Percentiles rank a stretch among this genome's conserved stretches.
Evolutionary conservation across 352 stramenopile genomes (phyloP).

Genomic region (Pythium diclinum): DNA sequence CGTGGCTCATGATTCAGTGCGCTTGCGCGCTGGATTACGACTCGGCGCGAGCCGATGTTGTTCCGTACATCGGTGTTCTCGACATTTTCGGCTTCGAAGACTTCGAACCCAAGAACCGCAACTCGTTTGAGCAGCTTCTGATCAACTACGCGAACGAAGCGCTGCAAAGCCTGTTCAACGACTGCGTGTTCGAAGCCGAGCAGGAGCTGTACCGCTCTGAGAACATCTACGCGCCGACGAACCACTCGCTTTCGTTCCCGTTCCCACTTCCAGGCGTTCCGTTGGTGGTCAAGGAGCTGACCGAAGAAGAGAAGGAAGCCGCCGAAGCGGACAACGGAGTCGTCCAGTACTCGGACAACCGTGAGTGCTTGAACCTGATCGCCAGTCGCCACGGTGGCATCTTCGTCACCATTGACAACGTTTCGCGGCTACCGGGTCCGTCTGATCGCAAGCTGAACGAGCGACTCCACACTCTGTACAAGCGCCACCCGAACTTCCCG

Average conservation of each 20-base stretch:
- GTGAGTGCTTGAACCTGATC: conserved; percentile 82
- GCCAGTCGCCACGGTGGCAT: conserved; percentile 77
- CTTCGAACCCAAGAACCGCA: conserved; percentile 86
- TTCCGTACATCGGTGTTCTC: conserved; percentile 88
- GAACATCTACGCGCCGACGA: conserved; percentile 80
- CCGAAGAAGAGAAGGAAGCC: conserved; percentile 39
- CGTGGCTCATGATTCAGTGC: conserved; percentile 86
- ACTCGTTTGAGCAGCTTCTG: conserved; percentile 90
- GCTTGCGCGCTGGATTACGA: conserved; percentile 76
- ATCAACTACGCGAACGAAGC: conserved; percentile 94
- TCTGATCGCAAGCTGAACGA: conserved; percentile 88
- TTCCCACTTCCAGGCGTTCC: conserved; percentile 50
- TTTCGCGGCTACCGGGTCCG: conserved; percentile 77
- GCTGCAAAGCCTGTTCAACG: conserved; percentile 88
- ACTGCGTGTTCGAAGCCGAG: conserved; percentile 84
- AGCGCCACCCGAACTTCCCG: conserved; percentile 80
- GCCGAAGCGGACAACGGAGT: conserved; percentile 42
- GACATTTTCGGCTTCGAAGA: conserved; percentile 93
- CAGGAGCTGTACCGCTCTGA: conserved; percentile 82
- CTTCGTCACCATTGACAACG: conserved; percentile 84
- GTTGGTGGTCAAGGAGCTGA: conserved; percentile 32
- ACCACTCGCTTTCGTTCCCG: conserved; percentile 77
- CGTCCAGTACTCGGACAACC: conserved; percentile 82
- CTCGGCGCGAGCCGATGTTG: conserved; percentile 72
- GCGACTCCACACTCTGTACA: conserved; percentile 77